Conservation (phyloP, 768 basidiomycete genomes). For the Sarcomyxa edulis region DNA sequence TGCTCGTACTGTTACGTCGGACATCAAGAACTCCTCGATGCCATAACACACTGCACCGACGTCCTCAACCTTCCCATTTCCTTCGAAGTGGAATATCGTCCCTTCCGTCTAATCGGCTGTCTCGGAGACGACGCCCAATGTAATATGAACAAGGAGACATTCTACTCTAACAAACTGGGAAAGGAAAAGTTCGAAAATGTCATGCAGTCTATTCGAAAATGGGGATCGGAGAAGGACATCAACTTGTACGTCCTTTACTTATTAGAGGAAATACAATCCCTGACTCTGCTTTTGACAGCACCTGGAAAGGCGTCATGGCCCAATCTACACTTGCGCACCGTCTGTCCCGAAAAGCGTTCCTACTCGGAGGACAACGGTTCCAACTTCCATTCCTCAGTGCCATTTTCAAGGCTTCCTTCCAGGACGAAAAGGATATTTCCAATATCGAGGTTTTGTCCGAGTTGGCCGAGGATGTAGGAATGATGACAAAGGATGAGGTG, state of each 20-base stretch:
- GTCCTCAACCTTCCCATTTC: constrained; percentile 39
- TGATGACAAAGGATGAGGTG: constrained; percentile 62
- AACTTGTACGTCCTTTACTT: constrained; percentile 39
- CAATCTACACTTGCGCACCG: constrained; percentile 71
- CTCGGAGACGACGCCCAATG: constrained; percentile 31
- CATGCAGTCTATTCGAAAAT: constrained; percentile 37
- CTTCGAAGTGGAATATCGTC: constrained; percentile 48
- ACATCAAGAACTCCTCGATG: constrained; percentile 46
- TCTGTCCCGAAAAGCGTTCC: constrained; percentile 63
- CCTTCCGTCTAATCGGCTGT: constrained; percentile 41
- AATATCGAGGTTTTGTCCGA: constrained; percentile 55
- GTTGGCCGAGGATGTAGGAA: constrained; percentile 45
- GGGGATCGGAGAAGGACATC: constrained; percentile 52
- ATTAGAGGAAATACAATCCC: background rate
- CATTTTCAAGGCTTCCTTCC: constrained; percentile 64
- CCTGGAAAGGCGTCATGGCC: constrained; percentile 42
- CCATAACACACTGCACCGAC: constrained; percentile 43
- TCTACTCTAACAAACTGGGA: constrained; percentile 45
- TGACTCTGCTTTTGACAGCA: background rate
- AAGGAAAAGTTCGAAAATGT: constrained; percentile 46
- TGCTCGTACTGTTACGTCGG: constrained; percentile 50
- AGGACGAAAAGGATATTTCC: constrained; percentile 58
- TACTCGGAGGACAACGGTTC: constrained; percentile 51
- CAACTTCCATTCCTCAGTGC: constrained; percentile 54
- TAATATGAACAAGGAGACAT: constrained; percentile 35